Evolutionary conservation across 495 filamentous ascomycete species (phyloP), one percentile per base, ranked within the genome.

Genomic region (Bryoglossum gracile): DNA sequence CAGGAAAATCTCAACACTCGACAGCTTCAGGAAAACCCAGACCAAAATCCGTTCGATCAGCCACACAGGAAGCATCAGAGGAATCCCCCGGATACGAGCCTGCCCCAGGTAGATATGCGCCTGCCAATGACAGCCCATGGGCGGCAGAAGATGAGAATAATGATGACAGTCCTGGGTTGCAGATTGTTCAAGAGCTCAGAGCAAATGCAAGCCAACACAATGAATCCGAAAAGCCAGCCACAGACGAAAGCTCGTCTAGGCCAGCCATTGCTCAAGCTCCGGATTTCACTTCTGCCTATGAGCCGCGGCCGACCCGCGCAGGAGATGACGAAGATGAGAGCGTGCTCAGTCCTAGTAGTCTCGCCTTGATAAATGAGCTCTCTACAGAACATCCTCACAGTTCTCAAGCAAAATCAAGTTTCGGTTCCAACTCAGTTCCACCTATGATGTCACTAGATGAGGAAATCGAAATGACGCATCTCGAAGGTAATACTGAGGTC

Each of bases 161-260:
- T 22, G 19, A 24, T 10, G 46, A 54, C 21, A 54, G 51, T 18
- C 51, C 51, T 17, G 51, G 41, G 23, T 54, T 40, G 0, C 51
- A 54, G 33, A 48, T 54, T n/a, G 26, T 24, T 9, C 38, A 54
- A 19, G 51, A 54, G 24, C 23, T 44, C 2, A 26, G 18, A 45
- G 51, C 51, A 16, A 40, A 30, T 3, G 25, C 26, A n/a, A 26
- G n/a, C n/a, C 32, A 28, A n/a, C 34, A 19, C 13, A n/a, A n/a
- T n/a, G 26, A 33, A 9, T 2, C 14, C 9, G 16, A 8, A 33
- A 10, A 21, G 16, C 19, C 16, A 8, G 30, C 2, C 10, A 6
- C 11, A 24, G 23, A 16, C 16, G 8, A 30, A 21, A 18, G 6
- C 3, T 46, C 6, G 21, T 11, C 3, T 21, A 33, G 8, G 18